phyloP scores from a whole-genome alignment of 805 yeast genomes.

The Spathaspora girioi region DNA sequence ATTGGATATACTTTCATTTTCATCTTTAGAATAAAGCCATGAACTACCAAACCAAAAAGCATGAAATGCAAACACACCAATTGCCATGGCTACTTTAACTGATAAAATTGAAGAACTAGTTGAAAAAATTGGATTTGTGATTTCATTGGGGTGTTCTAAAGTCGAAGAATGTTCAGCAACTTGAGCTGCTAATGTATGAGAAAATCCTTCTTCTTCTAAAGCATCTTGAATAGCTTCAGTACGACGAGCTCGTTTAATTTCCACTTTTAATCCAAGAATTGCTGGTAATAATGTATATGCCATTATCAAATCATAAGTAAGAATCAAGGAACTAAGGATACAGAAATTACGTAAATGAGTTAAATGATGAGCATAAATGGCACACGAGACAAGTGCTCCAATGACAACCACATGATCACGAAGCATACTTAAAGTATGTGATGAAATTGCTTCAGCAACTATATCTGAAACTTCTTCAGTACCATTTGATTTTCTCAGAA shows the following conservation, averaged over 20 bases:
- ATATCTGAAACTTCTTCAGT: constrained; percentile 38
- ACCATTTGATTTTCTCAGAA: constrained; percentile 37
- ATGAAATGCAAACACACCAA: constrained; percentile 59
- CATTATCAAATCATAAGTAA: constrained; percentile 67
- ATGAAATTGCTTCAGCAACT: constrained; percentile 38
- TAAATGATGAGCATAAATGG: constrained; percentile 61
- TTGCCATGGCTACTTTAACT: constrained; percentile 58
- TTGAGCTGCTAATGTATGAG: constrained; percentile 63
- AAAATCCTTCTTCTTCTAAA: constrained; percentile 89
- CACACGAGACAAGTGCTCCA: constrained; percentile 63
- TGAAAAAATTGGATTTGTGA: constrained; percentile 17
- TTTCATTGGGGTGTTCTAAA: constrained; percentile 30
- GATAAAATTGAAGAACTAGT: constrained; percentile 38
- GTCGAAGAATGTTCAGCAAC: constrained; percentile 50
- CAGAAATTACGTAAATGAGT: constrained; percentile 80
- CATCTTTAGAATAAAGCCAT: constrained; percentile 47
- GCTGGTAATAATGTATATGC: constrained; percentile 82
- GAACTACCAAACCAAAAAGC: constrained; percentile 66
- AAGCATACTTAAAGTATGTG: constrained; percentile 50
- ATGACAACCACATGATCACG: constrained; percentile 77
- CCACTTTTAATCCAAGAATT: constrained; percentile 80
- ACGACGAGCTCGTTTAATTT: constrained; percentile 80
- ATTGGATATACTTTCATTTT: neutral
- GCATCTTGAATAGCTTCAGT: constrained; percentile 74
- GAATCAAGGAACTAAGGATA: constrained; percentile 63